Base-by-base conservation (phyloP, 2,329 filamentous ascomycete species). In the Drechmeria coniospora region DNA sequence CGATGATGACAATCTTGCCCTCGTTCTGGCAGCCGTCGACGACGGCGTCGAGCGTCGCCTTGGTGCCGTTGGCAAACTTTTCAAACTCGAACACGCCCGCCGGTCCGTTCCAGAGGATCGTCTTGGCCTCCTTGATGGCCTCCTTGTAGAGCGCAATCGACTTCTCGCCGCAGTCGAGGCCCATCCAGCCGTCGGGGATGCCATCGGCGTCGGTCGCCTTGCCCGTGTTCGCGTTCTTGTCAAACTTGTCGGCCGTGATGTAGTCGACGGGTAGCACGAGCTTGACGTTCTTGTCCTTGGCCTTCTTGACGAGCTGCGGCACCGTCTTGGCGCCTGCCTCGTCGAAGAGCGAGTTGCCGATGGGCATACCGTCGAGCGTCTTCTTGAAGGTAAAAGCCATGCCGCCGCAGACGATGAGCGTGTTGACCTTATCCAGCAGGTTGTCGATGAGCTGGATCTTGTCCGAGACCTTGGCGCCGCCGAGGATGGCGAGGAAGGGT, bases 311-410 rank as follows among this genome's bases (percentile, higher is more conserved):
- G 39, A 98, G 72, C 45, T 80, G 65, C 36, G 68, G 74, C 33
- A 95, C 87, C 23, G 81, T 94, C 74, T 94, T 83, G 66, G 79
- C 71, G 44, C 90, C 90, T 28, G 78, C 78, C 65, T 94, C 82
- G 47, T 98, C 90, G 53, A 92, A 98, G 46, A 98, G 70, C 28
- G 68, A 90, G 64, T 75, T 75, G 36, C 90, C 90, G 42, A 98
- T 98, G 57, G 76, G 70, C 49, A 95, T 76, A 52, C 71, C 67
- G 61, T 94, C 73, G 32, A 95, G 71, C n/a, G 83, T 87, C 74
- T 98, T 98, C 73, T 95, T 95, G 74, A 98, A 98, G 46, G 90
- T 98, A 66, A 95, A 98, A 37, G 90, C 86, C 90, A 98, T 98
- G 47, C 68, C 90, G 52, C 90, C 90, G 56, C 87, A 93, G 61